Conservation (phyloP, 257 asterid species). For the Lithospermum erythrorhizon region DNA sequence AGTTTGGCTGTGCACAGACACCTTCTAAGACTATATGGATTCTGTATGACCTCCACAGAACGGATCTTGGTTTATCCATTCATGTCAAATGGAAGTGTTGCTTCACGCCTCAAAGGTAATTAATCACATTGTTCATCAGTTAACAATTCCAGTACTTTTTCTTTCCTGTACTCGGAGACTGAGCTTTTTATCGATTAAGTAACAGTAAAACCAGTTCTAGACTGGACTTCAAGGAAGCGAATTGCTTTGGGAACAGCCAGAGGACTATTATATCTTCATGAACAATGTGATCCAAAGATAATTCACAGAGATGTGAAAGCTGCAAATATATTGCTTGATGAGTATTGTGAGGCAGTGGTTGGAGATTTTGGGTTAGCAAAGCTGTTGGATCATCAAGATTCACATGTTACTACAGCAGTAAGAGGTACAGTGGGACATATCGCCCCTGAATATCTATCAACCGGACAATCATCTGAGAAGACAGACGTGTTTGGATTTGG, state of each 20-base stretch:
- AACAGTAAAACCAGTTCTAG: constrained; percentile 76
- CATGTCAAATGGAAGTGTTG: constrained; percentile 97
- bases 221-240: constrained; percentile 79
- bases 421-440: constrained; percentile 98
- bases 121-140: too few species aligned
- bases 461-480: constrained; percentile 97
- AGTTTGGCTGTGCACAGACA: constrained; percentile 93
- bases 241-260: constrained; percentile 89
- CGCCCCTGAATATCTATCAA: constrained; percentile 93
- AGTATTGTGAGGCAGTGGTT: constrained; percentile 90
- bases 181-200: constrained; percentile 1
- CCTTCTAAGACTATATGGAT: constrained; percentile 75
- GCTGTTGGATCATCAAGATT: constrained; percentile 87
- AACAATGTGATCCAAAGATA: constrained; percentile 97
- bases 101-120: constrained; percentile 87
- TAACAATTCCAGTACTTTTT: too few species aligned
- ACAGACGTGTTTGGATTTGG: constrained; percentile 98
- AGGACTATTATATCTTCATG: constrained; percentile 84
- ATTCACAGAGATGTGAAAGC: constrained; percentile 98
- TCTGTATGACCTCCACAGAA: constrained; percentile 79
- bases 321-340: constrained; percentile 87
- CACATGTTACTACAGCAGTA: constrained; percentile 95
- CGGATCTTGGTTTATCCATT: constrained; percentile 84
- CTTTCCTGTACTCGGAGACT: too few species aligned
- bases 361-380: constrained; percentile 97